Conservation (phyloP, 2,329 filamentous ascomycete species). For the Herpotrichia juniperi region DNA sequence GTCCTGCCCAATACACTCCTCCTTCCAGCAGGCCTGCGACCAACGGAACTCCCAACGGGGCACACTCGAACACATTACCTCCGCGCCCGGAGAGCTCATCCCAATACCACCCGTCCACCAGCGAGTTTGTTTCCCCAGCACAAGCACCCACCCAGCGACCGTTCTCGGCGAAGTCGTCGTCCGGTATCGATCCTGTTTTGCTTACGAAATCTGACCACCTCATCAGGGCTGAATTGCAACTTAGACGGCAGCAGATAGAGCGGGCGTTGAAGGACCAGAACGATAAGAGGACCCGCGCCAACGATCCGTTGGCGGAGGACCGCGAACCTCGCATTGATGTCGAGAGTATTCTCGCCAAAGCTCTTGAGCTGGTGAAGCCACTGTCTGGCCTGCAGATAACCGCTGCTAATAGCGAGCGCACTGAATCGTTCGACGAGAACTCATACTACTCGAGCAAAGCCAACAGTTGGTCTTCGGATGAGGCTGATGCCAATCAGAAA, state of each 20-base stretch:
- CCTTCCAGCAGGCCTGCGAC: constrained; percentile 28
- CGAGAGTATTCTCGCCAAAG: constrained; percentile 56
- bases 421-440: constrained; percentile 89
- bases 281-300: constrained; percentile 63
- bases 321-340: constrained; percentile 49
- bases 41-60: constrained; percentile 38
- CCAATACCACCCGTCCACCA: constrained; percentile 28
- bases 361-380: constrained; percentile 75
- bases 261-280: constrained; percentile 76
- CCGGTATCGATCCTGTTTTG: constrained; percentile 80
- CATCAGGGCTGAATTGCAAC: constrained; percentile 78
- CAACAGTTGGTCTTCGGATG: constrained; percentile 73
- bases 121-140: constrained; percentile 27
- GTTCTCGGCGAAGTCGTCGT: constrained; percentile 54
- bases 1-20: constrained; percentile 27
- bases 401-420: constrained; percentile 68
- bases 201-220: constrained; percentile 86
- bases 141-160: constrained; percentile 33
- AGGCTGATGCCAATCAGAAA: constrained; percentile 38
- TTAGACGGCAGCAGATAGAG: constrained; percentile 84
- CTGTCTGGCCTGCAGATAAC: constrained; percentile 62
- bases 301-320: constrained; percentile 55
- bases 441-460: constrained; percentile 94
- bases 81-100: constrained; percentile 36
- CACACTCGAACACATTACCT: constrained; percentile 28